A percentile compares a stretch with the other conserved stretches of the same genome.
phyloP scores from a whole-genome alignment of 208 protist species.

The Herpetomonas tarakana region DNA sequence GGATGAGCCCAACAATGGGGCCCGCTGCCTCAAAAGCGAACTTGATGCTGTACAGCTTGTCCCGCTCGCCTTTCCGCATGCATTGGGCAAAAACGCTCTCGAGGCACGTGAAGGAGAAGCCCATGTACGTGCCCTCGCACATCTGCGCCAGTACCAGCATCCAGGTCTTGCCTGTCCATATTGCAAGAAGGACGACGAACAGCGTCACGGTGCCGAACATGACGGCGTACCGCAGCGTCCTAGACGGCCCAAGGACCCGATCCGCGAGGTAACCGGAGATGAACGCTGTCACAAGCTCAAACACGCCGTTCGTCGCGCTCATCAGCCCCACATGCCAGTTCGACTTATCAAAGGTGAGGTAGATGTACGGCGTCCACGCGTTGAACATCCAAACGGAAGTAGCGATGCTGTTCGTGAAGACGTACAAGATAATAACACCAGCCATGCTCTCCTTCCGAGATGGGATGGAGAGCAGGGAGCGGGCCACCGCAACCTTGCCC shows the following conservation, averaged over 20 bases:
- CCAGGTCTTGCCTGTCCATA: slow-evolving; percentile 28
- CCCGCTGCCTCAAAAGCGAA: slow-evolving; percentile 56
- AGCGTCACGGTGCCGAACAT: slow-evolving; percentile 43
- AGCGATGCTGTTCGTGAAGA: slow-evolving; percentile 70
- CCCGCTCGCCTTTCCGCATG: slow-evolving; percentile 45
- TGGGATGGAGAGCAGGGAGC: slow-evolving; percentile 11
- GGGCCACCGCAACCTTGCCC: background rate
- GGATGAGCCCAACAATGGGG: slow-evolving; percentile 47
- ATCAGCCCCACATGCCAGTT: slow-evolving; percentile 67
- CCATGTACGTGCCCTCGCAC: slow-evolving; percentile 67
- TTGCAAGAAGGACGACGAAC: slow-evolving; percentile 23
- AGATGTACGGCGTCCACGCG: slow-evolving; percentile 68
- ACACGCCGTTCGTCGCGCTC: slow-evolving; percentile 53
- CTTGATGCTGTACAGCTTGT: slow-evolving; percentile 69
- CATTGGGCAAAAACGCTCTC: slow-evolving; percentile 75
- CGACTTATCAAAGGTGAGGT: slow-evolving; percentile 38
- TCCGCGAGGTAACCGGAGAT: slow-evolving; percentile 54
- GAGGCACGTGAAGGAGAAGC: slow-evolving; percentile 56
- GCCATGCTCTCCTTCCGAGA: slow-evolving; percentile 39
- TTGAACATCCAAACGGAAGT: slow-evolving; percentile 76
- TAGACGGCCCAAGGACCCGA: slow-evolving; percentile 47
- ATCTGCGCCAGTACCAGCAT: slow-evolving; percentile 46
- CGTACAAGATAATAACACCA: slow-evolving; percentile 61
- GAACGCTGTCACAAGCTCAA: slow-evolving; percentile 42
- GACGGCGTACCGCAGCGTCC: slow-evolving; percentile 44